Percentiles rank a stretch among this genome's conserved stretches.
Conservation (phyloP, 108 stramenopile genomes). For the Chaetoceros muelleri region DNA sequence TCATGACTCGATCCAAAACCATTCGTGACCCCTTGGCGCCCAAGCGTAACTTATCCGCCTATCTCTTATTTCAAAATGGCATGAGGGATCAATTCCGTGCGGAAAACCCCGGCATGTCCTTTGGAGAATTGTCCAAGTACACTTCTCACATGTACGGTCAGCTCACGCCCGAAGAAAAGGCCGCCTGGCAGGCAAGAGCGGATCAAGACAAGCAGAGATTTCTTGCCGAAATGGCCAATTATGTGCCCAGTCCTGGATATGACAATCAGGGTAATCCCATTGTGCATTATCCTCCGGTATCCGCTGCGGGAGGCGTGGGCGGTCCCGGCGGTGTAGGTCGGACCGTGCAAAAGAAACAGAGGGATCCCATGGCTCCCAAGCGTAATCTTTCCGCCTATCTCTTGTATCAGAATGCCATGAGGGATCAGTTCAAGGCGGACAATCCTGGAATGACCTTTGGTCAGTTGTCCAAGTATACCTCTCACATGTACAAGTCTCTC, state of each 20-base stretch:
- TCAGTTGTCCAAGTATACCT: slow-evolving; percentile 84
- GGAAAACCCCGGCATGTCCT: slow-evolving; percentile 70
- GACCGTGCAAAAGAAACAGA: slow-evolving; percentile 28
- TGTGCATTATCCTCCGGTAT: slow-evolving; percentile 19
- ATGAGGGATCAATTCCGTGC: slow-evolving; percentile 78
- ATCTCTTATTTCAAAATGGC: slow-evolving; percentile 68
- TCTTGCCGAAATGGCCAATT: slow-evolving; percentile 55
- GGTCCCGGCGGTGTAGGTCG: too few species aligned
- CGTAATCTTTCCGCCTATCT: slow-evolving; percentile 82
- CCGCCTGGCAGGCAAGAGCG: slow-evolving; percentile 63
- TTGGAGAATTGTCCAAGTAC: slow-evolving; percentile 77
- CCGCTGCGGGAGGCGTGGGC: slow-evolving; percentile 30
- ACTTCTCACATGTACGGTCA: slow-evolving; percentile 80
- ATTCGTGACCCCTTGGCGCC: slow-evolving; percentile 60
- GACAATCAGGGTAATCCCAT: slow-evolving; percentile 79
- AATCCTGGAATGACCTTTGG: slow-evolving; percentile 76
- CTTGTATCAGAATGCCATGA: slow-evolving; percentile 81
- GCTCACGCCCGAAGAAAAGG: slow-evolving; percentile 63
- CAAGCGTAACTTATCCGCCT: slow-evolving; percentile 83
- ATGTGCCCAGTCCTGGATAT: slow-evolving; percentile 68
- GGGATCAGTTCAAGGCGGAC: slow-evolving; percentile 73
- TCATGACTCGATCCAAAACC: slow-evolving; percentile 3
- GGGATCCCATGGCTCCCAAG: slow-evolving; percentile 86
- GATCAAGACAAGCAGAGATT: slow-evolving; percentile 79
- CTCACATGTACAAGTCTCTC: slow-evolving; percentile 81